Percentiles rank a stretch among this genome's conserved stretches.
These are phyloP conservation scores for Fusarium anguioides DNA, from an alignment of 2,329 filamentous ascomycete species.

Conservation along the genomic window DNA sequence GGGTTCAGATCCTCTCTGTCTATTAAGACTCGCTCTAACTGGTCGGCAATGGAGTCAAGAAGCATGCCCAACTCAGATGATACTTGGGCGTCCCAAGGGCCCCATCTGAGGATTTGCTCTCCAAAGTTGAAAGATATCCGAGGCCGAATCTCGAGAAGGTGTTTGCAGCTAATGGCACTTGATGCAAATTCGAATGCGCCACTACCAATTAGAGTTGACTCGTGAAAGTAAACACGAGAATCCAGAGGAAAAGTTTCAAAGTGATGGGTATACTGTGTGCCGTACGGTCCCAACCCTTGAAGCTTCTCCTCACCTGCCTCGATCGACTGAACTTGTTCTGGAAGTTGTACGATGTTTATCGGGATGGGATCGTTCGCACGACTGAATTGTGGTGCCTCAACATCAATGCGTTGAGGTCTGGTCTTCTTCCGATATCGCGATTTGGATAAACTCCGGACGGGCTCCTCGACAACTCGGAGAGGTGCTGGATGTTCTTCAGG, in stretches of 20 bases:
- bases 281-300: constrained; percentile 68
- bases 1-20: constrained; percentile 12
- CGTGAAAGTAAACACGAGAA: constrained; percentile 67
- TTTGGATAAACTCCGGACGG: constrained; percentile 19
- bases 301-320: constrained; percentile 50
- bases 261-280: constrained; percentile 69
- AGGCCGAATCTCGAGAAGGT: constrained; percentile 47
- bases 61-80: constrained; percentile 72
- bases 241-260: constrained; percentile 72
- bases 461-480: constrained; percentile 29
- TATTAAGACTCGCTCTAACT: constrained; percentile 45
- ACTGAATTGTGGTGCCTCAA: constrained; percentile 63
- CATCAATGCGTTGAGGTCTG: constrained; percentile 59
- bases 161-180: constrained; percentile 45
- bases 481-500: constrained; percentile 41
- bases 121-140: constrained; percentile 59
- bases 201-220: constrained; percentile 67
- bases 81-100: constrained; percentile 64
- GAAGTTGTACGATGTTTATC: constrained; percentile 3
- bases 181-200: constrained; percentile 59
- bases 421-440: constrained; percentile 57
- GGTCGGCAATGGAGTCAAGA: constrained; percentile 68
- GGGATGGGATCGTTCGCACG: constrained; percentile 65
- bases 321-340: constrained; percentile 11
- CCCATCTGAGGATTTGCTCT: constrained; percentile 64